Evolutionary conservation across 345 rosid species (phyloP).

Genomic region (Corchorus capsularis): DNA sequence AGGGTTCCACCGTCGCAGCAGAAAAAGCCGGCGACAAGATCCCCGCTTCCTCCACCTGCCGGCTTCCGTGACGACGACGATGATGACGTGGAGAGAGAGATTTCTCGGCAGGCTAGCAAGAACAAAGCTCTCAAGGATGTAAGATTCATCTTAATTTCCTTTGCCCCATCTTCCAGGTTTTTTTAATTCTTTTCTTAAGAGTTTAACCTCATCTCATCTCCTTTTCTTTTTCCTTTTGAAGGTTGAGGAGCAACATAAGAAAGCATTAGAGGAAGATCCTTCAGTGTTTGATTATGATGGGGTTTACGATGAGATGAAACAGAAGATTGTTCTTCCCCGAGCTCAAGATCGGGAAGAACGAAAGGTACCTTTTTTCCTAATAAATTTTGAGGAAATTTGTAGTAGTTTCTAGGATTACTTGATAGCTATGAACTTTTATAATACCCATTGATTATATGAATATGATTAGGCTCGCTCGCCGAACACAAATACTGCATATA

Average conservation of each 20-base stretch:
- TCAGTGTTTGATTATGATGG: conserved; percentile 81
- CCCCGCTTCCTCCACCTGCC: conserved; percentile 50
- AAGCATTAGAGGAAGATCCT: conserved; percentile 86
- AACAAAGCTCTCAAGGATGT: conserved; percentile 78
- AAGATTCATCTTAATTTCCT: not conserved
- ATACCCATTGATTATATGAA: not conserved
- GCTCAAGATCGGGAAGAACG: conserved; percentile 63
- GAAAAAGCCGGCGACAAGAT: conserved; percentile 49
- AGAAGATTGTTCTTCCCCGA: conserved; percentile 50
- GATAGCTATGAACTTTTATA: not conserved
- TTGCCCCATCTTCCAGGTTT: not conserved
- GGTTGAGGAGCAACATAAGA: conserved; percentile 90
- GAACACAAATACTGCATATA: not conserved
- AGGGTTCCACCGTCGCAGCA: conserved; percentile 69
- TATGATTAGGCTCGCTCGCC: not conserved
- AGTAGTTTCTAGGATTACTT: not conserved
- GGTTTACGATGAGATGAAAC: conserved; percentile 81
- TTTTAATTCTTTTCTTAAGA: not conserved
- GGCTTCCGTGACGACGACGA: conserved; percentile 64
- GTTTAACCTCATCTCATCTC: not conserved
- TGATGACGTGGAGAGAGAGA: conserved; percentile 75
- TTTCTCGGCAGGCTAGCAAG: conserved; percentile 73
- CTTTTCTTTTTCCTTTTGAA: conserved; percentile 22
- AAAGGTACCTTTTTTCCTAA: conserved; percentile 45
- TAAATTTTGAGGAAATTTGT: not conserved